Evolutionary conservation across 1,284 basidiomycete species (phyloP).

Genomic region (Ganoderma multipileum): DNA sequence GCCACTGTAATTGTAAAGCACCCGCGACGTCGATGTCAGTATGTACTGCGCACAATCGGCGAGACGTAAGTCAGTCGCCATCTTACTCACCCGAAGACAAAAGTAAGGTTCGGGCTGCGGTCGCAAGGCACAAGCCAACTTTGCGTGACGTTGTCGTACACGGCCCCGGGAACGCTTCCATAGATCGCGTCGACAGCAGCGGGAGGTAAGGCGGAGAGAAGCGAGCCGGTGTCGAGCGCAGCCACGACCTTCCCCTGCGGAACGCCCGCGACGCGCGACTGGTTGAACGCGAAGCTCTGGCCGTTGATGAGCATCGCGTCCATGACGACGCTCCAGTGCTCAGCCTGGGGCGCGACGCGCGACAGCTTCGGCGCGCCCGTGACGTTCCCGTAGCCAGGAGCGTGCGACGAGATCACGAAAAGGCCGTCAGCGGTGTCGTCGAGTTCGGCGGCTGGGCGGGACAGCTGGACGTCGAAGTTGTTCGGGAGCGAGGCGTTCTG

Average conservation of each 20-base stretch:
- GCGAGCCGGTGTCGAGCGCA: constrained; percentile 41
- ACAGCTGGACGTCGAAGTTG: constrained; percentile 40
- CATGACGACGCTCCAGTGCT: constrained; percentile 39
- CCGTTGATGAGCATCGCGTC: constrained; percentile 41
- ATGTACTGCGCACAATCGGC: neutral
- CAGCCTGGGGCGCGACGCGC: constrained; percentile 60
- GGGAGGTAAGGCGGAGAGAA: constrained; percentile 37
- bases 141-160: constrained; percentile 28
- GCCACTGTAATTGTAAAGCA: constrained; percentile 9
- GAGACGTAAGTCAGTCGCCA: neutral
- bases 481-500: constrained; percentile 37
- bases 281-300: constrained; percentile 36
- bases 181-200: constrained; percentile 41
- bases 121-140: constrained; percentile 39
- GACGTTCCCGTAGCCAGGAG: constrained; percentile 32
- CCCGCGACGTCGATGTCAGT: neutral
- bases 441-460: constrained; percentile 32
- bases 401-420: constrained; percentile 41
- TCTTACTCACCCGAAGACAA: constrained; percentile 39
- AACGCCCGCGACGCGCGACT: constrained; percentile 33
- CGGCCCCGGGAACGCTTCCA: constrained; percentile 35
- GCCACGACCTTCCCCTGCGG: constrained; percentile 38
- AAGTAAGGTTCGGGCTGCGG: constrained; percentile 32
- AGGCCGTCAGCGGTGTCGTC: constrained; percentile 34
- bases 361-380: constrained; percentile 35